Conservation (phyloP, 2,329 filamentous ascomycete genomes). For the Rasamsonia emersonii region DNA sequence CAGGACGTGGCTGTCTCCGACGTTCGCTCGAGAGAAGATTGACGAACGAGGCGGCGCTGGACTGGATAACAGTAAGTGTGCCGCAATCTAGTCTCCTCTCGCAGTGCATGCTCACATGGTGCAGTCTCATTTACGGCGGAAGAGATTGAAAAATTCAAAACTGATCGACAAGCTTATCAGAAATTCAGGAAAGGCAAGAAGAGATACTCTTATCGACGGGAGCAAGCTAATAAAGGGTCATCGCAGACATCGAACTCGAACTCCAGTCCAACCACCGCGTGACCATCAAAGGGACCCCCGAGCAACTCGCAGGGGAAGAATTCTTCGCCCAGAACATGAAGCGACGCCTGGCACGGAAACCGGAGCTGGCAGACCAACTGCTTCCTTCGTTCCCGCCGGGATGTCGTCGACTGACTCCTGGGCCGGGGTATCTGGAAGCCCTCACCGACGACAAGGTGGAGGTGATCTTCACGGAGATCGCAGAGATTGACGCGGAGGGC, state of each 20-base stretch:
- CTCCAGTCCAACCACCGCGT: slow-evolving; percentile 24
- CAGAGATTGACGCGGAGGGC: slow-evolving; percentile 23
- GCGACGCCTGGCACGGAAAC: slow-evolving; percentile 24
- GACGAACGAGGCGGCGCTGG: slow-evolving; percentile 16
- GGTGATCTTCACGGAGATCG: slow-evolving; percentile 49
- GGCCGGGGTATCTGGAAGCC: slow-evolving; percentile 49
- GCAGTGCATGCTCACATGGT: slow-evolving; percentile 1
- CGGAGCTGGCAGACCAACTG: slow-evolving; percentile 26
- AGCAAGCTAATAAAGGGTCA: not conserved
- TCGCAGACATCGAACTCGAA: slow-evolving; percentile 21
- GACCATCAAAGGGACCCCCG: slow-evolving; percentile 20
- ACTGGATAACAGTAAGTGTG: slow-evolving; percentile 20
- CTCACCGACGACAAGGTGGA: slow-evolving; percentile 53
- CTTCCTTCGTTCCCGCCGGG: slow-evolving; percentile 33
- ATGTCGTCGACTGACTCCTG: slow-evolving; percentile 39
- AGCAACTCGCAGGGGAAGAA: slow-evolving; percentile 16
- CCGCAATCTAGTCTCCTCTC: not conserved
- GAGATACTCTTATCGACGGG: not conserved
- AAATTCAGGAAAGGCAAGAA: slow-evolving; percentile 25
- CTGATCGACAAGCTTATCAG: slow-evolving; percentile 22
- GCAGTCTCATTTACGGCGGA: slow-evolving; percentile 23
- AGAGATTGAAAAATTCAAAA: slow-evolving; percentile 24
- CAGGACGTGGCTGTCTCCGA: slow-evolving; percentile 8
- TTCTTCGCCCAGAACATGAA: slow-evolving; percentile 25
- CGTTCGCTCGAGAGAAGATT: slow-evolving; percentile 17